phyloP scores from a whole-genome alignment of 202 grass and related monocot genomes.

The Digitaria exilis region DNA sequence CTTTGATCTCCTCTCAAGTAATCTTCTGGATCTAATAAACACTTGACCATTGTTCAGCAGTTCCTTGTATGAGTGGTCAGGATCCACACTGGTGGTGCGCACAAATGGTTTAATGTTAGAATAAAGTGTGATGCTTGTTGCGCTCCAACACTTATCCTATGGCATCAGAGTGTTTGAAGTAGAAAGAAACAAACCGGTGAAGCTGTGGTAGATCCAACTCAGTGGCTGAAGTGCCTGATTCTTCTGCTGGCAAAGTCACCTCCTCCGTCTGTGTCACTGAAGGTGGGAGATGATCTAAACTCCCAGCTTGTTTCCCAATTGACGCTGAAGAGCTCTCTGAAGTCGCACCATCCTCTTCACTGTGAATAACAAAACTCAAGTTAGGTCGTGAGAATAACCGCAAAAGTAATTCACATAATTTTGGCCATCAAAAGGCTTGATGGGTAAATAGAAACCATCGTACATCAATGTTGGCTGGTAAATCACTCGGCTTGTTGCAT shows the following conservation, averaged over 20 bases:
- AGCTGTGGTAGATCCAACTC: conserved; percentile 28
- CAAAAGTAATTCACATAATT: background rate
- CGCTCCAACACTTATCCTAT: background rate
- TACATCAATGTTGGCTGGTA: conserved; percentile 49
- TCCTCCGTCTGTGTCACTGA: conserved; percentile 9
- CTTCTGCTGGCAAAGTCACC: conserved; percentile 30
- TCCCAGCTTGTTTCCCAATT: background rate
- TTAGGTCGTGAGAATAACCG: conserved; percentile 24
- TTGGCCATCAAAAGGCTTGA: background rate
- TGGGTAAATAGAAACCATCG: background rate
- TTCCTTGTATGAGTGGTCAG: conserved; percentile 1
- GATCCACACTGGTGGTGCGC: conserved; percentile 35
- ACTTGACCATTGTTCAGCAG: conserved; percentile 44
- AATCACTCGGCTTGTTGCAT: conserved; percentile 49
- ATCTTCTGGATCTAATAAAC: conserved; percentile 67
- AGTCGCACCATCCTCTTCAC: too few relatives aligned
- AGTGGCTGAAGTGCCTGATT: conserved; percentile 22
- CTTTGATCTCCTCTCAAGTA: conserved; percentile 74
- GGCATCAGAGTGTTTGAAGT: background rate
- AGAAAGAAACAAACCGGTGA: conserved; percentile 41
- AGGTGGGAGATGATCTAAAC: conserved; percentile 16
- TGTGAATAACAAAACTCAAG: conserved; percentile 1
- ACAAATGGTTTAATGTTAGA: background rate
- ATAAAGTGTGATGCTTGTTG: background rate
- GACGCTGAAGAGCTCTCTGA: conserved; percentile 2